Percentiles rank a stretch among this genome's conserved stretches.
phyloP scores from a whole-genome alignment of 208 protist genomes.

The Acanthamoeba castellanii region DNA sequence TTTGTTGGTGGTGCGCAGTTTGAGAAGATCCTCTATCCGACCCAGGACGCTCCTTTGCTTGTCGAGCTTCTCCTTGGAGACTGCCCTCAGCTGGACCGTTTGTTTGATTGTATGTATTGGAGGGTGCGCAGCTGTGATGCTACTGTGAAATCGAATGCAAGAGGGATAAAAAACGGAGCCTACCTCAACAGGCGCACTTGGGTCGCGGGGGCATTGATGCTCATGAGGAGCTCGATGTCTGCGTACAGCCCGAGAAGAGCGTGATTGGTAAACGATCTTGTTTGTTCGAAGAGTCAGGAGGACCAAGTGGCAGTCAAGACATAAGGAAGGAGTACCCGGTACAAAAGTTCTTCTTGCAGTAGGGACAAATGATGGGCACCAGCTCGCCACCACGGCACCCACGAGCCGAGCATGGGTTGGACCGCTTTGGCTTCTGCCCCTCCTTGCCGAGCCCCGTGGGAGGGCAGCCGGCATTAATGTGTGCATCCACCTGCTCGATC shows the following conservation, averaged over 20 bases:
- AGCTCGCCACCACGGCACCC: slow-evolving; percentile 16
- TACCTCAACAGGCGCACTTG: background rate
- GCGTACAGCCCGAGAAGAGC: background rate
- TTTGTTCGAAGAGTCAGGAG: no score
- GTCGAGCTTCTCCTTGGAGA: slow-evolving; percentile 1
- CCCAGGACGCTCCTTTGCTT: background rate
- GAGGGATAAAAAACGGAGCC: background rate
- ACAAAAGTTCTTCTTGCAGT: slow-evolving; percentile 64
- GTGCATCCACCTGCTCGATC: background rate
- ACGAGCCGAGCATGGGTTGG: slow-evolving; percentile 26
- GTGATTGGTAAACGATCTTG: background rate
- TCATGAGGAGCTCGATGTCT: slow-evolving; percentile 45
- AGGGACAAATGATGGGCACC: slow-evolving; percentile 53
- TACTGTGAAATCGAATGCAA: background rate
- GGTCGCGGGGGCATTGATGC: slow-evolving; percentile 29
- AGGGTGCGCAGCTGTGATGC: background rate
- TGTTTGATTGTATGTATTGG: no score
- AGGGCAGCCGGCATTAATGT: slow-evolving; percentile 49
- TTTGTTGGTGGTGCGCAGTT: background rate
- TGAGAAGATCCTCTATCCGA: slow-evolving; percentile 15
- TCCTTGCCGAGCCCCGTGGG: slow-evolving; percentile 21
- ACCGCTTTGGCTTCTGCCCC: slow-evolving; percentile 13
- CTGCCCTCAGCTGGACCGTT: background rate
- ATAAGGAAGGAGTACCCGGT: background rate
- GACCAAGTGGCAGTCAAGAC: background rate